These are phyloP conservation scores for Paragyromitra xinjiangensis DNA, from an alignment of 495 filamentous ascomycete genomes.

Conservation along the genomic window DNA sequence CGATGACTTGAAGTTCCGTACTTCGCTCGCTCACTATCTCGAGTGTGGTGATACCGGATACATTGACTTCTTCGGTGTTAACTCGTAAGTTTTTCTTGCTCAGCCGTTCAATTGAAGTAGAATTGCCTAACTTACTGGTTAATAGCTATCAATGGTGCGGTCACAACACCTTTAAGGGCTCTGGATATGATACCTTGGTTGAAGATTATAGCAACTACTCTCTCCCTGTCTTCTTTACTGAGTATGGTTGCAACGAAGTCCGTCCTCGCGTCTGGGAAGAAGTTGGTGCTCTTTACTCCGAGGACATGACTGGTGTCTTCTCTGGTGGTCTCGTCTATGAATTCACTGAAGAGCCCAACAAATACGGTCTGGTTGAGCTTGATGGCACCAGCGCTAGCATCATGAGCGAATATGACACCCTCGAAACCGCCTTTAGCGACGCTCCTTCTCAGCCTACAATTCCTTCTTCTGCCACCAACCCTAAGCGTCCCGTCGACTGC, in stretches of 20 bases:
- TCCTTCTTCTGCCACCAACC: conserved; percentile 40
- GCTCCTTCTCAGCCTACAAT: conserved; percentile 34
- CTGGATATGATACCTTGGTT: conserved; percentile 92
- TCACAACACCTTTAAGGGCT: conserved; percentile 75
- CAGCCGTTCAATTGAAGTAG: not conserved
- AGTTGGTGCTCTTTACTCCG: conserved; percentile 79
- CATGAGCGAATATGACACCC: conserved; percentile 76
- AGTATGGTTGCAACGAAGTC: conserved; percentile 91
- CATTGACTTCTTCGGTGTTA: conserved; percentile 90
- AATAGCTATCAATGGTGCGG: conserved; percentile 95
- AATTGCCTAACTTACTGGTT: conserved; percentile 66
- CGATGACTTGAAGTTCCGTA: conserved; percentile 84
- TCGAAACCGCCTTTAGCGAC: conserved; percentile 62
- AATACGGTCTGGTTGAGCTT: conserved; percentile 82
- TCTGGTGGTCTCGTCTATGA: conserved; percentile 97
- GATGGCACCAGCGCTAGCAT: conserved; percentile 58
- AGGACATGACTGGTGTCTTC: conserved; percentile 89
- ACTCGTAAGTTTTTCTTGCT: conserved; percentile 60
- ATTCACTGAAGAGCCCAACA: conserved; percentile 79
- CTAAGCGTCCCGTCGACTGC: conserved; percentile 49
- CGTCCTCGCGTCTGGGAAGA: conserved; percentile 83
- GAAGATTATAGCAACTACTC: conserved; percentile 88
- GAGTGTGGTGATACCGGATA: conserved; percentile 95
- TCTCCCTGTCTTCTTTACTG: conserved; percentile 96
- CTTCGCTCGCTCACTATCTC: conserved; percentile 90